These are phyloP conservation scores for Penicillium pulvis DNA, from an alignment of 495 filamentous ascomycete genomes.

Conservation along the genomic window DNA sequence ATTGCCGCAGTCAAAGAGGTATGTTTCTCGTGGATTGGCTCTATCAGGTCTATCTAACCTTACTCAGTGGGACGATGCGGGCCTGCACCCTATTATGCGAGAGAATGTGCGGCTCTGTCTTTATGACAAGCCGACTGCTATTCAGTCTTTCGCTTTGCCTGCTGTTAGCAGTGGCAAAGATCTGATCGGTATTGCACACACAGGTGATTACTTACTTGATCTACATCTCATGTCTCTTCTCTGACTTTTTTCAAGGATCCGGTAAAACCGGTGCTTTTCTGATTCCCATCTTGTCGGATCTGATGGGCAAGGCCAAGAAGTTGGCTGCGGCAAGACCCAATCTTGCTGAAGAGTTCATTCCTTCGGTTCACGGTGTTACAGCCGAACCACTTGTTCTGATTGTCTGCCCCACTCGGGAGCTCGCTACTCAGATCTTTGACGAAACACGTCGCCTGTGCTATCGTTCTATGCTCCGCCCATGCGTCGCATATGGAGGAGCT, in stretches of 20 bases:
- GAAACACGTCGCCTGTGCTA: conserved; percentile 91
- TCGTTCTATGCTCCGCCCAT: conserved; percentile 90
- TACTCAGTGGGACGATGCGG: conserved; percentile 68
- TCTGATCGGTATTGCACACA: conserved; percentile 86
- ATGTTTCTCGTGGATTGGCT: conserved; percentile 44
- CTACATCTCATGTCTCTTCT: neutral
- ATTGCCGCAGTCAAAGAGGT: conserved; percentile 35
- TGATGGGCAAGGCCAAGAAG: conserved; percentile 93
- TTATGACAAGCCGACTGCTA: conserved; percentile 73
- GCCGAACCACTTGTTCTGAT: conserved; percentile 87
- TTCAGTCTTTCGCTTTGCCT: conserved; percentile 82
- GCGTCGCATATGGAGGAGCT: conserved; percentile 85
- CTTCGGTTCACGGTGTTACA: conserved; percentile 44
- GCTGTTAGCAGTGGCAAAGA: conserved; percentile 73
- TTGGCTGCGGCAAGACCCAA: conserved; percentile 75
- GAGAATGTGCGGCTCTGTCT: conserved; percentile 72
- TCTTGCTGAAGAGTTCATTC: conserved; percentile 47
- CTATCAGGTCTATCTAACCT: conserved; percentile 32
- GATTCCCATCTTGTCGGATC: conserved; percentile 81
- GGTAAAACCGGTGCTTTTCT: conserved; percentile 95
- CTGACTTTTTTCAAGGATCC: conserved; percentile 61
- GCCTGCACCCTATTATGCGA: conserved; percentile 81
- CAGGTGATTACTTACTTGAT: conserved; percentile 60
- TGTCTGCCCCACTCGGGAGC: conserved; percentile 84
- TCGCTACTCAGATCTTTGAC: conserved; percentile 92